Percentiles rank a stretch among this genome's conserved stretches.
These are phyloP conservation scores for Suillus alpinus DNA, from an alignment of 768 basidiomycete species.

Conservation along the genomic window DNA sequence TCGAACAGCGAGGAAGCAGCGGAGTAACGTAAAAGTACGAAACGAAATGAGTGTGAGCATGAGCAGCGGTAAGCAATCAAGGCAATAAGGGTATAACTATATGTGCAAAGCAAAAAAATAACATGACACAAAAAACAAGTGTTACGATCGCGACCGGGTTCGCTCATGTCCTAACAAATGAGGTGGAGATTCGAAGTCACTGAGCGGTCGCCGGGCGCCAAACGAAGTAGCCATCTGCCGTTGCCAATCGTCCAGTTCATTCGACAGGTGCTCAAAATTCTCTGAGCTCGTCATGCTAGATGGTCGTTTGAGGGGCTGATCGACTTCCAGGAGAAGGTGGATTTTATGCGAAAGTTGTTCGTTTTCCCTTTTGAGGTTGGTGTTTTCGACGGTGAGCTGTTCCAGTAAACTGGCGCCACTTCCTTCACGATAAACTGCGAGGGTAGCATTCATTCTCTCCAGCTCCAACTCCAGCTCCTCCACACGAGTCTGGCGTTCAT, in stretches of 20 bases:
- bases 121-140: conserved; percentile 9
- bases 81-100: conserved; percentile 35
- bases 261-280: conserved; percentile 78
- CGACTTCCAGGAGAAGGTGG: conserved; percentile 81
- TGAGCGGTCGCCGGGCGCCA: conserved; percentile 67
- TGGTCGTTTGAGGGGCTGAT: conserved; percentile 72
- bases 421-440: conserved; percentile 72
- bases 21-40: conserved; percentile 35
- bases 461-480: conserved; percentile 82
- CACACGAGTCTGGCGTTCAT: conserved; percentile 71
- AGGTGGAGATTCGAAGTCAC: conserved; percentile 65
- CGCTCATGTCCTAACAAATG: conserved; percentile 49
- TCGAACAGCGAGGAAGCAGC: conserved; percentile 31
- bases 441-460: conserved; percentile 68
- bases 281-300: conserved; percentile 81
- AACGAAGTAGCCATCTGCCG: conserved; percentile 79
- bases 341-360: conserved; percentile 91
- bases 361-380: conserved; percentile 76
- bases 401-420: conserved; percentile 77
- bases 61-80: conserved; percentile 31
- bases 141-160: conserved; percentile 54
- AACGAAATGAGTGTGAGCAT: conserved; percentile 58
- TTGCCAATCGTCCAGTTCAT: conserved; percentile 84
- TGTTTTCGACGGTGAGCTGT: conserved; percentile 80
- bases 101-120: conserved; percentile 28